Percentiles rank a stretch among this genome's conserved stretches.
Conservation (phyloP, 148 eudicot species). For the Vaccinium darrowii region DNA sequence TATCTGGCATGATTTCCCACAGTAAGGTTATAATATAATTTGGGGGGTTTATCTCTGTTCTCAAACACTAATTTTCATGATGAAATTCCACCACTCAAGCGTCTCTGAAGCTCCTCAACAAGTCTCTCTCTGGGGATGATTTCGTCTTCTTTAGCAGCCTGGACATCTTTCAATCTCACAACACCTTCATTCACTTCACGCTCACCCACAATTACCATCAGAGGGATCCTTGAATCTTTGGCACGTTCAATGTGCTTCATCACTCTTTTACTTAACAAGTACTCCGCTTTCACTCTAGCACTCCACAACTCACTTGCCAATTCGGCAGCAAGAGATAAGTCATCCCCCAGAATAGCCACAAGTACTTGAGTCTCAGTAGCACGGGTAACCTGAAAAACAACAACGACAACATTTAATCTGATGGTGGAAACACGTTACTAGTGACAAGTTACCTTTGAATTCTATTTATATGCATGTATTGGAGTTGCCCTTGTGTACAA, state of each 20-base stretch:
- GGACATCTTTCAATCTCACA: conserved; percentile 64
- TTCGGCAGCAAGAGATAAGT: conserved; percentile 62
- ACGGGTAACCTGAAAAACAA: conserved; percentile 55
- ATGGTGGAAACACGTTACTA: neutral
- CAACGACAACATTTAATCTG: neutral
- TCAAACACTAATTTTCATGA: conserved; percentile 10
- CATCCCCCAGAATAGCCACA: conserved; percentile 72
- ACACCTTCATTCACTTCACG: conserved; percentile 59
- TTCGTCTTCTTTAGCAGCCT: conserved; percentile 42
- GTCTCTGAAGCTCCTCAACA: conserved; percentile 51
- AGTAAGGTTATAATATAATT: neutral
- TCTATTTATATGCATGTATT: neutral
- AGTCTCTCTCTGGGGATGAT: conserved; percentile 47
- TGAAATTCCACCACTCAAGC: conserved; percentile 29
- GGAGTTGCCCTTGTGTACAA: neutral
- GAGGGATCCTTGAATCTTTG: conserved; percentile 66
- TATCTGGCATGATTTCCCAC: neutral
- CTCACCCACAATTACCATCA: conserved; percentile 76
- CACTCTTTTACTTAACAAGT: conserved; percentile 47
- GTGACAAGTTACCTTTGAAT: neutral
- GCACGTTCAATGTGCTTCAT: conserved; percentile 76
- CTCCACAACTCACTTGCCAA: conserved; percentile 69
- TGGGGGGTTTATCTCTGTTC: neutral
- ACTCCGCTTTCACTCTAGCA: conserved; percentile 72
- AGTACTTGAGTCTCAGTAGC: conserved; percentile 88